These are phyloP conservation scores for Aspergillus sclerotioniger DNA, from an alignment of 495 filamentous ascomycete genomes.

Conservation along the genomic window DNA sequence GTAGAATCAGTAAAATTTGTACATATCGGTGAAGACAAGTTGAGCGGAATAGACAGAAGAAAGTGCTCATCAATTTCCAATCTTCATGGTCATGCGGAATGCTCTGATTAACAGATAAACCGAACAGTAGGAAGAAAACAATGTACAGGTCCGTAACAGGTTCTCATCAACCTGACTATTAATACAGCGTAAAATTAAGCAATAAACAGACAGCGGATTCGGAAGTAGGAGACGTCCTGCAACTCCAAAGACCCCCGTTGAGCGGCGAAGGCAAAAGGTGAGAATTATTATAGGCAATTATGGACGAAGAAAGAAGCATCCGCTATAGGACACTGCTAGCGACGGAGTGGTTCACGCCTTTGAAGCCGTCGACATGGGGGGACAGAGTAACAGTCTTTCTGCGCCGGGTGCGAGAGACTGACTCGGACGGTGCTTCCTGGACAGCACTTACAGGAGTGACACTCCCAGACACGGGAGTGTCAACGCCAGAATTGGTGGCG, in stretches of 20 bases:
- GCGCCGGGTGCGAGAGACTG: constrained; percentile 34
- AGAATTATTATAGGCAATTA: constrained; percentile 10
- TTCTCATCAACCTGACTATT: constrained; percentile 21
- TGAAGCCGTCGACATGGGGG: constrained; percentile 36
- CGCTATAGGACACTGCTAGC: constrained; percentile 42
- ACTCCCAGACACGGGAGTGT: constrained; percentile 7
- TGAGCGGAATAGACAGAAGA: background rate
- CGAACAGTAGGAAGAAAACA: constrained; percentile 23
- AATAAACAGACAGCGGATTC: constrained; percentile 22
- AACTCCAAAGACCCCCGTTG: constrained; percentile 25
- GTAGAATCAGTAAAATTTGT: background rate
- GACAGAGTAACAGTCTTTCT: constrained; percentile 33
- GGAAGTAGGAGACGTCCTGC: constrained; percentile 36
- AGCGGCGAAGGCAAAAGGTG: constrained; percentile 9
- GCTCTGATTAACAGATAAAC: constrained; percentile 10
- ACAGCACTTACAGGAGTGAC: constrained; percentile 27
- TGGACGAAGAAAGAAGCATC: constrained; percentile 5
- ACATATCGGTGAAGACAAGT: background rate
- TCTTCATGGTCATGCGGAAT: background rate
- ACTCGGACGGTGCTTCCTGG: constrained; percentile 27
- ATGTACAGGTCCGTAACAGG: constrained; percentile 17
- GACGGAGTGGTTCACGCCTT: constrained; percentile 40
- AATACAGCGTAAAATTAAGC: constrained; percentile 20
- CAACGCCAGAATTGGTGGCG: constrained; percentile 13
- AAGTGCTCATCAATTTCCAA: background rate